Conservation (phyloP, 345 rosid species). For the Chamaenerion angustifolium region DNA sequence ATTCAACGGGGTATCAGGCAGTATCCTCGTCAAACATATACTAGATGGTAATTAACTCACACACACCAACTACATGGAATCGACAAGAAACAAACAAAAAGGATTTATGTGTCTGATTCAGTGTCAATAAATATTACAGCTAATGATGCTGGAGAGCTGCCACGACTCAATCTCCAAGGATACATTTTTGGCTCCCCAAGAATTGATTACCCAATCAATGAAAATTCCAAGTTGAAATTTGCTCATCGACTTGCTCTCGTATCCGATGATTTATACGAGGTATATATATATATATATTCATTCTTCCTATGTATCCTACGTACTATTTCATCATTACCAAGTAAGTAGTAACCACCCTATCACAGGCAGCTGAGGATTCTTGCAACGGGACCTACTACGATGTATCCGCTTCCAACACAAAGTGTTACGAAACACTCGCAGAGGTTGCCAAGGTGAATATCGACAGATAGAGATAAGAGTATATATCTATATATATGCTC, state of each 20-base stretch:
- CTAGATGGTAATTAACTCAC: slow-evolving; percentile 7
- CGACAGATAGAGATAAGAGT: not conserved
- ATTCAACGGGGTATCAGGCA: slow-evolving; percentile 19
- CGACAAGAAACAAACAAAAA: not conserved
- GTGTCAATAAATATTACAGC: slow-evolving; percentile 5
- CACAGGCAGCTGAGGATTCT: slow-evolving; percentile 8
- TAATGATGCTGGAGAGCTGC: slow-evolving; percentile 9
- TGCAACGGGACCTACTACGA: slow-evolving; percentile 12
- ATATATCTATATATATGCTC: too few species aligned
- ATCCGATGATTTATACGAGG: slow-evolving; percentile 22
- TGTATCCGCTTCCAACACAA: slow-evolving; percentile 9
- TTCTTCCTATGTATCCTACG: too few species aligned
- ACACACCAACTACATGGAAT: not conserved
- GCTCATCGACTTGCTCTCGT: slow-evolving; percentile 21
- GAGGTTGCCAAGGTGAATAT: slow-evolving; percentile 6
- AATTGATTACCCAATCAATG: slow-evolving; percentile 12
- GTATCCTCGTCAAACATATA: slow-evolving; percentile 10
- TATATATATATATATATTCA: not conserved
- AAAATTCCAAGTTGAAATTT: slow-evolving; percentile 18
- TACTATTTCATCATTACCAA: not conserved
- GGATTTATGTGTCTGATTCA: not conserved
- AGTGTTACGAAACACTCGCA: slow-evolving; percentile 8
- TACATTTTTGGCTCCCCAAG: slow-evolving; percentile 18
- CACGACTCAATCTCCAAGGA: slow-evolving; percentile 19
- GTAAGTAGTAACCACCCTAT: not conserved